phyloP scores from a whole-genome alignment of 805 yeast species.

The Metschnikowia matae region DNA sequence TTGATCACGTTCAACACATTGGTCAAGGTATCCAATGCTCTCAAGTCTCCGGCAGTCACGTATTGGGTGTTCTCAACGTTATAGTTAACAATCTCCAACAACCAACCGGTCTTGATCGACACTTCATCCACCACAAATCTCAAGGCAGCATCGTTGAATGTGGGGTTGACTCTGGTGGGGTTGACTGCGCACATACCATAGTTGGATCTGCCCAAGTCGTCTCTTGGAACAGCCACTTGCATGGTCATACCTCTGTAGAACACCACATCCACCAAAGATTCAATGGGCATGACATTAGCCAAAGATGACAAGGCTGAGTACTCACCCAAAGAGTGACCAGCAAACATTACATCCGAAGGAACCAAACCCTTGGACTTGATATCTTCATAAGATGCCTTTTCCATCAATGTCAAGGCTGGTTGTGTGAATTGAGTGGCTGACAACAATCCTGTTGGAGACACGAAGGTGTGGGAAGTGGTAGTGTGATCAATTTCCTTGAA shows the following conservation, averaged over 20 bases:
- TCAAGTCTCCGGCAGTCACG: constrained; percentile 97
- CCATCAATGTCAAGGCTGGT: constrained; percentile 99
- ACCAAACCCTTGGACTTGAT: constrained; percentile 94
- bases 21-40: constrained; percentile 89
- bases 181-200: constrained; percentile 99
- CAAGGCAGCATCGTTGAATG: constrained; percentile 90
- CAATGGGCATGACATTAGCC: constrained; percentile 98
- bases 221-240: constrained; percentile 99
- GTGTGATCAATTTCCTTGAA: constrained; percentile 84
- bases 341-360: constrained; percentile 89
- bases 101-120: constrained; percentile 80
- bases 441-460: constrained; percentile 88
- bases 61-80: constrained; percentile 98
- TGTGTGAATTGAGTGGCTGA: constrained; percentile 99
- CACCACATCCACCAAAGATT: constrained; percentile 93
- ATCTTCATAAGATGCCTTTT: constrained; percentile 97
- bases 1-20: constrained; percentile 92
- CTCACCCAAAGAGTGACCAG: constrained; percentile 99
- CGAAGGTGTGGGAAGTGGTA: constrained; percentile 83
- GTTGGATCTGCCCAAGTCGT: constrained; percentile 89
- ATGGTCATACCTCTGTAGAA: constrained; percentile 99
- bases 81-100: constrained; percentile 95
- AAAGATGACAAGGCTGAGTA: constrained; percentile 95
- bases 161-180: constrained; percentile 86
- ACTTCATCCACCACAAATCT: constrained; percentile 92